phyloP scores from a whole-genome alignment of 495 filamentous ascomycete species.

The Collariella sp. region DNA sequence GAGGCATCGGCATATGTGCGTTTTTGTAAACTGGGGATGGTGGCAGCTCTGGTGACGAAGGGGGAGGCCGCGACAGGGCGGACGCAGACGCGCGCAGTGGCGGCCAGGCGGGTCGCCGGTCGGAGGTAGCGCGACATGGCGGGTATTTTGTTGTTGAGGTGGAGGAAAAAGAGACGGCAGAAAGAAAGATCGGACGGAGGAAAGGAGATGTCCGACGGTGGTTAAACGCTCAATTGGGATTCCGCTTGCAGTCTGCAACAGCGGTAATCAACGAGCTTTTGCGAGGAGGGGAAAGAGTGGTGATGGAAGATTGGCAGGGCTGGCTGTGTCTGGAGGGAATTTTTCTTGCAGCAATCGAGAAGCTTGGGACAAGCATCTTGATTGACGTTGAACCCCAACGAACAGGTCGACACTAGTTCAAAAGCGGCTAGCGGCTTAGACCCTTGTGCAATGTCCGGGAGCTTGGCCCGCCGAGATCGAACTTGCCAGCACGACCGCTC shows the following conservation, averaged over 20 bases:
- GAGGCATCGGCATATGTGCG: slow-evolving; percentile 47
- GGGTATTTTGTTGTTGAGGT: slow-evolving; percentile 13
- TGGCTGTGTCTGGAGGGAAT: slow-evolving; percentile 22
- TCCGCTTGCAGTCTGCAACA: slow-evolving; percentile 5
- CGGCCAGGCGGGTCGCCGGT: slow-evolving; percentile 67
- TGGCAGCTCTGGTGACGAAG: slow-evolving; percentile 41
- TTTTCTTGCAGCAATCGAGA: slow-evolving; percentile 22
- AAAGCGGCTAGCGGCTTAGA: slow-evolving; percentile 17
- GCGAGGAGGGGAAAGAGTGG: slow-evolving; percentile 5
- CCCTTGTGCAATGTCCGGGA: slow-evolving; percentile 7
- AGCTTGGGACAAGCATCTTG: slow-evolving; percentile 23
- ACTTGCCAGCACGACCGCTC: slow-evolving; percentile 6
- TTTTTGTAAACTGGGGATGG: slow-evolving; percentile 35
- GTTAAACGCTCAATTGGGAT: slow-evolving; percentile 7
- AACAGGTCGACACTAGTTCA: slow-evolving; percentile 18
- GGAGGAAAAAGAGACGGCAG: slow-evolving; percentile 20
- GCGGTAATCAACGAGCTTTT: neutral
- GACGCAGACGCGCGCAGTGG: slow-evolving; percentile 48
- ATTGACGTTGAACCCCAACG: slow-evolving; percentile 29
- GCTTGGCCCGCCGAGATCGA: slow-evolving; percentile 9
- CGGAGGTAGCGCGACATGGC: slow-evolving; percentile 67
- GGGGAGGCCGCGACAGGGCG: slow-evolving; percentile 39
- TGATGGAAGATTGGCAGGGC: slow-evolving; percentile 4
- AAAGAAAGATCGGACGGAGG: slow-evolving; percentile 4
- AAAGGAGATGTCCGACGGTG: neutral